These are phyloP conservation scores for Lentinus brumalis DNA, from an alignment of 768 basidiomycete species.

Conservation along the genomic window DNA sequence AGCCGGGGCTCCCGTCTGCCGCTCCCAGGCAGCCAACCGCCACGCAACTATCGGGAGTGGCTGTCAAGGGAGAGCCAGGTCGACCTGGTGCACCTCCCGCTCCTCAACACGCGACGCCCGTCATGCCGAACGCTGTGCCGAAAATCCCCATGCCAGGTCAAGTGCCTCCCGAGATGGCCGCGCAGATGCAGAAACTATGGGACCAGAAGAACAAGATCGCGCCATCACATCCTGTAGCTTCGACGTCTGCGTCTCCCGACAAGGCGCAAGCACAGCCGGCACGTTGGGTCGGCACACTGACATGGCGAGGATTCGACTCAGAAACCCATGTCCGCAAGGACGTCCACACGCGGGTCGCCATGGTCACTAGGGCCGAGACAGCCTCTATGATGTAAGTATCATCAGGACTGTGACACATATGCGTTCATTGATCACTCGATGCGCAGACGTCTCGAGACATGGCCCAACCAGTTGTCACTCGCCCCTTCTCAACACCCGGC, in stretches of 20 bases:
- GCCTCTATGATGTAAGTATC: not conserved
- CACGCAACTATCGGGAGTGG: not conserved
- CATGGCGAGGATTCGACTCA: constrained; percentile 43
- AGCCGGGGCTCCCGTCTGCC: not conserved
- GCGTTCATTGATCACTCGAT: not conserved
- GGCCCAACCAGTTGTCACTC: constrained; percentile 51
- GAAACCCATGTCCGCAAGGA: constrained; percentile 42
- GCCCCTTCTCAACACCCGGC: constrained; percentile 43
- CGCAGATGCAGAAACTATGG: constrained; percentile 50
- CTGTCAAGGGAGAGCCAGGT: not conserved
- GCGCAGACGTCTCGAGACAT: constrained; percentile 53
- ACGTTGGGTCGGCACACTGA: constrained; percentile 48
- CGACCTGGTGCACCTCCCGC: not conserved
- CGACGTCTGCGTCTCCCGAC: constrained; percentile 11
- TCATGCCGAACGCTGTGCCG: not conserved
- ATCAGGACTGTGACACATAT: not conserved
- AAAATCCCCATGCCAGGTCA: constrained; percentile 6
- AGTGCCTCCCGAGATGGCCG: constrained; percentile 26
- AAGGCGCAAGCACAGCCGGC: not conserved
- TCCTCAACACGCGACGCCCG: not conserved
- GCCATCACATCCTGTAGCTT: constrained; percentile 11
- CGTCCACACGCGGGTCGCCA: constrained; percentile 42
- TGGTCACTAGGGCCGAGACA: constrained; percentile 21
- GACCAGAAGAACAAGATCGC: constrained; percentile 45
- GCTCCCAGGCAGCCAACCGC: not conserved